Conservation (phyloP, 1,284 basidiomycete genomes). For the Inonotus obliquus region DNA sequence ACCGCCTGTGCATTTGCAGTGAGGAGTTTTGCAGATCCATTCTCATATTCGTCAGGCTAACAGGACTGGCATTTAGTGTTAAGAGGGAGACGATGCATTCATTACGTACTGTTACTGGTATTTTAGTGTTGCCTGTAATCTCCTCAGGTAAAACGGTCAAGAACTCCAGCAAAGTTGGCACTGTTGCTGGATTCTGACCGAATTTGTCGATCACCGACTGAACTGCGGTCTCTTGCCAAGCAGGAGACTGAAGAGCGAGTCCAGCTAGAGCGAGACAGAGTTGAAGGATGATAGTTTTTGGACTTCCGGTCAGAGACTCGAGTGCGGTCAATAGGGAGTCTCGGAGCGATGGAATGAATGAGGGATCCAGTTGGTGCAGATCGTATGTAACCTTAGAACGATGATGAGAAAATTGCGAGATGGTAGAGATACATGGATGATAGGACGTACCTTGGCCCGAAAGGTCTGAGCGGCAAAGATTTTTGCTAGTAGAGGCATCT, state of each 20-base stretch:
- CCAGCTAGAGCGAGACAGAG: conserved; percentile 88
- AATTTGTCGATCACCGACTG: conserved; percentile 82
- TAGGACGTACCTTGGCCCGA: conserved; percentile 75
- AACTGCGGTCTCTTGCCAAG: conserved; percentile 78
- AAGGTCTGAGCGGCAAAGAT: conserved; percentile 98
- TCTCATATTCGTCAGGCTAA: conserved; percentile 78
- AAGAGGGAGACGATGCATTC: neutral
- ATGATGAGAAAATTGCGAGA: conserved; percentile 17
- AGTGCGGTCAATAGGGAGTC: conserved; percentile 86
- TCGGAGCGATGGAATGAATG: conserved; percentile 73
- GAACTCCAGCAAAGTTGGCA: conserved; percentile 85
- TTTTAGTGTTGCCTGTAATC: conserved; percentile 77
- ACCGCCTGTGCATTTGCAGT: conserved; percentile 72
- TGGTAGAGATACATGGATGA: conserved; percentile 3
- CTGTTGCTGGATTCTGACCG: conserved; percentile 80
- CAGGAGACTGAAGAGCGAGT: conserved; percentile 87
- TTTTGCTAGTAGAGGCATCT: conserved; percentile 78
- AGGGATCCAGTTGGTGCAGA: conserved; percentile 79
- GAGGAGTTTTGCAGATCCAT: conserved; percentile 63
- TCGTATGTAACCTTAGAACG: conserved; percentile 85
- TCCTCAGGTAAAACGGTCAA: conserved; percentile 92
- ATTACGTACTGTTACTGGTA: conserved; percentile 80
- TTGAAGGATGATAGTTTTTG: conserved; percentile 85
- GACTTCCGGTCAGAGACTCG: conserved; percentile 64
- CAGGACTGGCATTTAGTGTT: neutral